Evolutionary conservation across 1,139 yeast genomes (phyloP), one percentile per base, ranked within the genome.

Genomic region (Suhomyces wounanorum): DNA sequence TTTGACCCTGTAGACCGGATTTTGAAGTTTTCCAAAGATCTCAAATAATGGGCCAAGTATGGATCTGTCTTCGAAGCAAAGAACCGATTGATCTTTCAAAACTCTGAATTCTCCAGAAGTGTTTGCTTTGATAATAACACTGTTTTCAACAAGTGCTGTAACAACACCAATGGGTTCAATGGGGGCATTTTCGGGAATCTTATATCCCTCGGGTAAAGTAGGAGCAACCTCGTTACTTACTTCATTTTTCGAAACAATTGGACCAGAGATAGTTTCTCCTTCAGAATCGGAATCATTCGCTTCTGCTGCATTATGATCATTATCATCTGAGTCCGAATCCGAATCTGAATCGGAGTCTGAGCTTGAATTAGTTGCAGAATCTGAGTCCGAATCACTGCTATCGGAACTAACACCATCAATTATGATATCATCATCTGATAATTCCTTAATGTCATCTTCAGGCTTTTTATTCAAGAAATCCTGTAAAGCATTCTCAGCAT

Each of bases 11-110:
- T 89, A 92, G 43, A 86, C 74, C 0, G 99, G 99, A n/a, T 82
- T 70, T 56, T 89, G 89, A 8, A 94, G 78, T 23, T 91, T 85
- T 0, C 99, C 99, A 73, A 94, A 91, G 0, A 91, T 89, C 65
- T 94, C 99, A 61, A 83, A 88, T 13, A 94, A 71, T 1, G 88
- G 85, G 0, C 99, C 99, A n/a, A 95, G 61, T 0, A 88, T 73
- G 0, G 81, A 76, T 46, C 85, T 77, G 62, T 89, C 92, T 58
- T 84, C 86, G 47, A 91, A 77, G 64, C 97, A 90, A 16, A 94
- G 75, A 0, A 92, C 76, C 0, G 97, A 86, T 26, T 86, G 87
- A 51, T 91, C 97, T 56, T 86, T 88, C 39, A 95, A 73, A 0
- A 92, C 87, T 42, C 94, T 73, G 63, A 85, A 88, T 60, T 94